Base-by-base conservation (phyloP, 2,329 filamentous ascomycete genomes). In the Penicillium sp. region DNA sequence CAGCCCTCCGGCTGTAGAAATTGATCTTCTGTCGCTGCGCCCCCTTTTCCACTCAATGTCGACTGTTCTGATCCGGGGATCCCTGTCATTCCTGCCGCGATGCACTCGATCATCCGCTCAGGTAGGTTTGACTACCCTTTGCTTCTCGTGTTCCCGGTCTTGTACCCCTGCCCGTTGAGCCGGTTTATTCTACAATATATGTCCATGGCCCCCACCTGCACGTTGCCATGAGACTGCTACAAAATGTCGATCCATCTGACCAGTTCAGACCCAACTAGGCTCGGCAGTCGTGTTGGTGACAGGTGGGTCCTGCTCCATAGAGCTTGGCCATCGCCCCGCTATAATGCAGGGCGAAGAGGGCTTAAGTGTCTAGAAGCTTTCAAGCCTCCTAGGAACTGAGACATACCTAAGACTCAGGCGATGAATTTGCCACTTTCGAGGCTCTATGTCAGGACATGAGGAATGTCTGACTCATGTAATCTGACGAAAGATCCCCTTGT, bases 401-500 rank as follows among this genome's bases (percentile, higher is more conserved):
- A n/a, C 16, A 22, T 8, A 13, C 7, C n/a, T 4, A 22, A 22
- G 13, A 4, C 16, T 14, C n/a, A 33, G 22, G 30, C 28, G 28
- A 7, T 10, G 22, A 22, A 10, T 8, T n/a, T 10, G 11, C 28
- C 28, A 22, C 28, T 19, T 14, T 35, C n/a, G 11, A 51, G n/a
- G 8, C 48, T 35, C 11, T 30, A 35, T 22, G 3, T 35, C 46
- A 13, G 43, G 48, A 38, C 38, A 16, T 57, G 45, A 38, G 52
- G 4, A 43, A 26, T 55, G 33, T 58, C 61, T 61, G 25, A 58
- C 52, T 16, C 13, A 19, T 16, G 33, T 57, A 74, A 71, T 76
- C 73, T 60, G 72, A 74, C 61, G 68, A 69, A 43, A 67, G 65
- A 30, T 65, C 68, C 13, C 67, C 71, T 37, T 76, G 74, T 58